Evolutionary conservation across 371 early-diverging fungal genomes (phyloP).

Genomic region (Chytridiales sp.): DNA sequence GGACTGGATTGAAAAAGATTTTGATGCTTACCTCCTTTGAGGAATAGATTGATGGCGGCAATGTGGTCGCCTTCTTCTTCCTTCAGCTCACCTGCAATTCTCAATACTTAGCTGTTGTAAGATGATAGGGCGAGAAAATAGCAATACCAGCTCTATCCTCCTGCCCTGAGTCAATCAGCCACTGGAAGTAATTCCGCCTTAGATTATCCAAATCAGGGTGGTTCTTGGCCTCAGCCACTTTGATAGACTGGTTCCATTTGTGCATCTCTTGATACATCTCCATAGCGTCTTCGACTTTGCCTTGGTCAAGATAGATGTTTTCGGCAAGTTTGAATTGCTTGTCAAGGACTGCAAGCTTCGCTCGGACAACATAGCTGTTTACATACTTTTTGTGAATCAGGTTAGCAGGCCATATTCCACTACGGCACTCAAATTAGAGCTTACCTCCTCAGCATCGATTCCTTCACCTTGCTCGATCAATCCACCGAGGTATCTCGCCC

Average conservation of each 20-base stretch:
- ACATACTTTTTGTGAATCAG: slow-evolving; percentile 16
- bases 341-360: slow-evolving; percentile 51
- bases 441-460: slow-evolving; percentile 24
- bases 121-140: not conserved
- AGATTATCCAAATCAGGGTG: slow-evolving; percentile 54
- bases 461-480: slow-evolving; percentile 33
- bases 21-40: slow-evolving; percentile 47
- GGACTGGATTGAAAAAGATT: not conserved
- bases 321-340: slow-evolving; percentile 60
- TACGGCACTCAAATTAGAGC: slow-evolving; percentile 23
- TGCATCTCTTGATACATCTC: slow-evolving; percentile 62
- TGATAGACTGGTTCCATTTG: slow-evolving; percentile 58
- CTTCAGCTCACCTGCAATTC: slow-evolving; percentile 42
- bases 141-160: slow-evolving; percentile 50
- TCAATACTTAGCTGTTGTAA: no score
- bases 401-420: not conserved
- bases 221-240: slow-evolving; percentile 54
- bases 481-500: slow-evolving; percentile 40
- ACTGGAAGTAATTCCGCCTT: slow-evolving; percentile 53
- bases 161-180: slow-evolving; percentile 57
- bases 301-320: slow-evolving; percentile 52
- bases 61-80: slow-evolving; percentile 52
- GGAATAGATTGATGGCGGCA: slow-evolving; percentile 49
- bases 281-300: slow-evolving; percentile 58
- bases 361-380: slow-evolving; percentile 42